Evolutionary conservation across 2,329 filamentous ascomycete genomes (phyloP).

Genomic region (Ramularia endophylla): DNA sequence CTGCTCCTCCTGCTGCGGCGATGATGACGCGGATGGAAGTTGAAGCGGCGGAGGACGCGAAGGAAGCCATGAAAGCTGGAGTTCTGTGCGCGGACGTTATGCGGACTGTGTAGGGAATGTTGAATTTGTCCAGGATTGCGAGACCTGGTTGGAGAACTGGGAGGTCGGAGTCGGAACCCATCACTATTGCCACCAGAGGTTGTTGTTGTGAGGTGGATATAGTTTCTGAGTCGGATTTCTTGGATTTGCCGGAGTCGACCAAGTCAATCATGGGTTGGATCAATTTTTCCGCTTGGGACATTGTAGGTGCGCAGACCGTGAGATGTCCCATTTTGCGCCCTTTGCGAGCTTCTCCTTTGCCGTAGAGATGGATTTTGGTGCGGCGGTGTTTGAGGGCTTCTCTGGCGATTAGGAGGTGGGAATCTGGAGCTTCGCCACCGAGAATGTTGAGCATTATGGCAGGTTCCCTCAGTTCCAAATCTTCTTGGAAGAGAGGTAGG

Average conservation of each 20-base stretch:
- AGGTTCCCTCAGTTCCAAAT: slow-evolving; percentile 53
- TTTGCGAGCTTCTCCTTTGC: slow-evolving; percentile 75
- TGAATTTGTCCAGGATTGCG: slow-evolving; percentile 61
- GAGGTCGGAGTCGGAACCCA: slow-evolving; percentile 78
- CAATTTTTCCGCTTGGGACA: slow-evolving; percentile 61
- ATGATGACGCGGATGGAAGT: slow-evolving; percentile 42
- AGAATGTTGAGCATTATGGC: slow-evolving; percentile 78
- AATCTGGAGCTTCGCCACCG: slow-evolving; percentile 59
- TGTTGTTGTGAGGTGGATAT: slow-evolving; percentile 25
- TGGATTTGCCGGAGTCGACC: slow-evolving; percentile 52
- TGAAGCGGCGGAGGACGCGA: slow-evolving; percentile 35
- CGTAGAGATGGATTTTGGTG: slow-evolving; percentile 75
- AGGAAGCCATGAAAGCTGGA: slow-evolving; percentile 43
- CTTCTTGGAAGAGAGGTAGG: slow-evolving; percentile 47
- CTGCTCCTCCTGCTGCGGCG: slow-evolving; percentile 45
- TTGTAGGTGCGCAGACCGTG: slow-evolving; percentile 66
- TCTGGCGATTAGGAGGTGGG: slow-evolving; percentile 55
- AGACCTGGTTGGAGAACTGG: slow-evolving; percentile 60
- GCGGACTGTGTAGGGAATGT: slow-evolving; percentile 64
- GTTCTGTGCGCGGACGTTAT: slow-evolving; percentile 68
- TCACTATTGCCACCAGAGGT: slow-evolving; percentile 68
- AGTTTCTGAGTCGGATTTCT: slow-evolving; percentile 26
- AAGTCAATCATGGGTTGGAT: slow-evolving; percentile 64
- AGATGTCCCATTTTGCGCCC: slow-evolving; percentile 95
- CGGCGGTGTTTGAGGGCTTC: slow-evolving; percentile 53